Percentiles rank a stretch among this genome's conserved stretches.
phyloP scores from a whole-genome alignment of 805 yeast genomes.

The Ogataea philodendri region DNA sequence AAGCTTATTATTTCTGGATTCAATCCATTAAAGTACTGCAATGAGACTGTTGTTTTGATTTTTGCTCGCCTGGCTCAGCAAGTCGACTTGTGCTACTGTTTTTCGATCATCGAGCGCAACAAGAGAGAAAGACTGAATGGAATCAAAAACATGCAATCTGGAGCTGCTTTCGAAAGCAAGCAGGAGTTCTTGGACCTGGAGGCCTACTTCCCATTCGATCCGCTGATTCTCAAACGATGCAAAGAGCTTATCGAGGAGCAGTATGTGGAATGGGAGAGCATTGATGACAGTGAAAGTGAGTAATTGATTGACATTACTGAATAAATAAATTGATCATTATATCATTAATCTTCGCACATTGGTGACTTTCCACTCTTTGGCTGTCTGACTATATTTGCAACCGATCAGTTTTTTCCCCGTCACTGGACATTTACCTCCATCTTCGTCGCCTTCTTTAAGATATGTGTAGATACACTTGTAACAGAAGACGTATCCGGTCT shows the following conservation, averaged over 20 bases:
- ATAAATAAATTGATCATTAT: slow-evolving; percentile 29
- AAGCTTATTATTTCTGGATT: slow-evolving; percentile 81
- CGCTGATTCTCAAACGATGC: slow-evolving; percentile 67
- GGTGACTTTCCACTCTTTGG: slow-evolving; percentile 65
- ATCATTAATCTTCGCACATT: slow-evolving; percentile 76
- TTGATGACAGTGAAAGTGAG: slow-evolving; percentile 46
- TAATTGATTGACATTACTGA: slow-evolving; percentile 3
- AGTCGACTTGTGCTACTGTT: slow-evolving; percentile 89
- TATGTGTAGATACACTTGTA: slow-evolving; percentile 78
- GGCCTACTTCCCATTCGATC: slow-evolving; percentile 97
- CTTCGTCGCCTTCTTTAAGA: slow-evolving; percentile 47
- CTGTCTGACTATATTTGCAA: slow-evolving; percentile 59
- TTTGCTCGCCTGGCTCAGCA: slow-evolving; percentile 91
- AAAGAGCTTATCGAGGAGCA: slow-evolving; percentile 51
- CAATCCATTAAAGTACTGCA: slow-evolving; percentile 91
- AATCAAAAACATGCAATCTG: slow-evolving; percentile 27
- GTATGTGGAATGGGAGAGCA: slow-evolving; percentile 83
- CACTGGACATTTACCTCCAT: slow-evolving; percentile 79
- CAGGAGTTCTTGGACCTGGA: slow-evolving; percentile 87
- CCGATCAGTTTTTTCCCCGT: slow-evolving; percentile 71
- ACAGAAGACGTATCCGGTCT: slow-evolving; percentile 89
- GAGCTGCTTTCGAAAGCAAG: slow-evolving; percentile 37
- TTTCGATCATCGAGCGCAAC: slow-evolving; percentile 87
- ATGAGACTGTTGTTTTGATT: slow-evolving; percentile 88
- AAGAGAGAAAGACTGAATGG: slow-evolving; percentile 63